A percentile compares a stretch with the other conserved stretches of the same genome.
phyloP scores from a whole-genome alignment of 2,329 filamentous ascomycete genomes.

The Monosporascus sp. region DNA sequence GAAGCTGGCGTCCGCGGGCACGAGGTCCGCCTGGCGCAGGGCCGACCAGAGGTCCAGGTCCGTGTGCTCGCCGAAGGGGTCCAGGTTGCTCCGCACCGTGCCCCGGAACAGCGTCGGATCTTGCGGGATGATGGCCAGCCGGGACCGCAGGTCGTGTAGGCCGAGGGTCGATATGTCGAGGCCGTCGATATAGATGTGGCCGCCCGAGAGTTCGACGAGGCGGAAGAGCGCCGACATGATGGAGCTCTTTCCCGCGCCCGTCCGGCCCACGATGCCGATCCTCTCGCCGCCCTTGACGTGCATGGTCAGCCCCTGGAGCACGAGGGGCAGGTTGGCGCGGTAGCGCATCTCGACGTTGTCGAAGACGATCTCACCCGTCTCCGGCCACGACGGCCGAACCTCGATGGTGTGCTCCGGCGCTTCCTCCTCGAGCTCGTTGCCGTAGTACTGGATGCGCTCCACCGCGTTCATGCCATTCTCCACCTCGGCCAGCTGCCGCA shows the following conservation, averaged over 20 bases:
- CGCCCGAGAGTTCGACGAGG: constrained; percentile 60
- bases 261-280: constrained; percentile 76
- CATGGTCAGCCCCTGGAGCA: constrained; percentile 65
- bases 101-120: constrained; percentile 80
- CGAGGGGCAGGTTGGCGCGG: constrained; percentile 64
- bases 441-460: constrained; percentile 87
- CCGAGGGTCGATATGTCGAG: constrained; percentile 68
- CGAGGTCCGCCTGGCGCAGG: constrained; percentile 70
- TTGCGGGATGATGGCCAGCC: constrained; percentile 78
- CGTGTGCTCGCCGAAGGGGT: constrained; percentile 73
- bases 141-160: constrained; percentile 68
- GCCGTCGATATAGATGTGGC: constrained; percentile 60
- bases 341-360: constrained; percentile 75
- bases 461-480: constrained; percentile 98
- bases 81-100: constrained; percentile 73
- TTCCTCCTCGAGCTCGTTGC: constrained; percentile 80
- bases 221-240: constrained; percentile 82
- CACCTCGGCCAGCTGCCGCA: constrained; percentile 88
- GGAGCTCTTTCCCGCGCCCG: constrained; percentile 75
- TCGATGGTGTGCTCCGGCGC: constrained; percentile 74
- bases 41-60: constrained; percentile 76
- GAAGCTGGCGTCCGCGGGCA: constrained; percentile 46
- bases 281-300: constrained; percentile 71
- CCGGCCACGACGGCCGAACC: constrained; percentile 73
- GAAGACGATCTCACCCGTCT: constrained; percentile 76